Evolutionary conservation across 345 rosid species (phyloP).

Genomic region (Passiflora organensis): DNA sequence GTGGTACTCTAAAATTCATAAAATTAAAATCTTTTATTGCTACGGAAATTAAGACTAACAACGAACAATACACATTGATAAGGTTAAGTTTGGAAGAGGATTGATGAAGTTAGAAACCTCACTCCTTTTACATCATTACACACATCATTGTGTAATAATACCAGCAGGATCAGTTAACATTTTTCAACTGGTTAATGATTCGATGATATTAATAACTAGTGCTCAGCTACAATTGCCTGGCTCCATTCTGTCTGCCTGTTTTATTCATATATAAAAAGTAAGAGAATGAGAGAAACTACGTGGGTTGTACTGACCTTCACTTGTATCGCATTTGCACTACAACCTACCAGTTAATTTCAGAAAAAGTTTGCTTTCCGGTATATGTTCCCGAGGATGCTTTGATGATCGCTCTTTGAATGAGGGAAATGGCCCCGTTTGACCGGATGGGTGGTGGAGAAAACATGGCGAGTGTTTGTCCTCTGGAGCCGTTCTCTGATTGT

Average conservation of each 20-base stretch:
- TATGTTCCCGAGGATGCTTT: slow-evolving; percentile 21
- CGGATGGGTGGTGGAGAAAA: slow-evolving; percentile 44
- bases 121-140: too few relatives aligned
- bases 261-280: slow-evolving; percentile 12
- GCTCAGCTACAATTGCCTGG: slow-evolving; percentile 45
- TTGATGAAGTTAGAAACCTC: too few relatives aligned
- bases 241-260: slow-evolving; percentile 61
- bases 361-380: not conserved
- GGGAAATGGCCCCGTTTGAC: slow-evolving; percentile 26
- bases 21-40: too few relatives aligned
- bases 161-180: too few relatives aligned
- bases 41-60: too few relatives aligned
- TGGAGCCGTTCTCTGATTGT: slow-evolving; percentile 18
- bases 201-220: too few relatives aligned
- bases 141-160: too few relatives aligned
- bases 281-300: not conserved
- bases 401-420: slow-evolving; percentile 8
- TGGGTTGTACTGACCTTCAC: slow-evolving; percentile 10
- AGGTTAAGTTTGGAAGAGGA: too few relatives aligned
- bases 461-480: slow-evolving; percentile 43
- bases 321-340: slow-evolving; percentile 6
- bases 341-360: slow-evolving; percentile 15
- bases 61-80: too few relatives aligned
- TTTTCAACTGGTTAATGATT: too few relatives aligned
- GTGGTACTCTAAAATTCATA: too few relatives aligned